Base-by-base conservation (phyloP, 2,329 filamentous ascomycete genomes). In the Torrubiellomyces zombiae region DNA sequence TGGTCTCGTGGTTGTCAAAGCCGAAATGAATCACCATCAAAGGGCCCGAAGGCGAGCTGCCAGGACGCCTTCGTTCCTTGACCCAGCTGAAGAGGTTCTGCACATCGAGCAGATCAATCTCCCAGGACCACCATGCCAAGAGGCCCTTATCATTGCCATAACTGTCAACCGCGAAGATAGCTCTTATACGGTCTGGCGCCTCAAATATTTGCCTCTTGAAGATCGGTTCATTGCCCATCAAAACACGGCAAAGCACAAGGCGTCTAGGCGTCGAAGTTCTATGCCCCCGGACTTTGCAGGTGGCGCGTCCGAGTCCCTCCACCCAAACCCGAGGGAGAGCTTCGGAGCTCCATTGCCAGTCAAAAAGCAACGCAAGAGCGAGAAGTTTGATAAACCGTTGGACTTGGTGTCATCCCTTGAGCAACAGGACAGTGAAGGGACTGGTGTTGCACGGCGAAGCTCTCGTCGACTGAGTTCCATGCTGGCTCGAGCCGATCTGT, bases 401-500 rank as follows among this genome's bases (percentile, higher is more conserved):
- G 73, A 79, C 34, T 56, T 81, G 21, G 75, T 74, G 3, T 64
- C 75, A 3, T 69, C 75, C 1, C 51, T 86, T n/a, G 77, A 79
- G 28, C 66, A 77, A 24, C 51, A 54, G 20, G 76, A 82, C 28
- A 63, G 63, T 26, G 57, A 64, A 28, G 58, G 54, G 8, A 44
- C 48, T n/a, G 57, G 60, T 10, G 57, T 58, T 9, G 62, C 61
- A 0, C 55, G 69, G 25, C 58, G 69, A 30, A 69, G 68, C 32
- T 75, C 70, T 11, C 71, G 89, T 21, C 70, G 89, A 25, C 77
- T 95, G 14, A 98, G 89, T 54, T 95, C 86, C 10, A 67, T 93
- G 52, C 60, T 94, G 26, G 85, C 85, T 10, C 67, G 86, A 39
- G 78, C 80, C 16, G 86, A 94, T 44, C 57, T 94, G 12, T 86